Conservation (phyloP, 805 yeast species). For the Isabelozyma heimii region DNA sequence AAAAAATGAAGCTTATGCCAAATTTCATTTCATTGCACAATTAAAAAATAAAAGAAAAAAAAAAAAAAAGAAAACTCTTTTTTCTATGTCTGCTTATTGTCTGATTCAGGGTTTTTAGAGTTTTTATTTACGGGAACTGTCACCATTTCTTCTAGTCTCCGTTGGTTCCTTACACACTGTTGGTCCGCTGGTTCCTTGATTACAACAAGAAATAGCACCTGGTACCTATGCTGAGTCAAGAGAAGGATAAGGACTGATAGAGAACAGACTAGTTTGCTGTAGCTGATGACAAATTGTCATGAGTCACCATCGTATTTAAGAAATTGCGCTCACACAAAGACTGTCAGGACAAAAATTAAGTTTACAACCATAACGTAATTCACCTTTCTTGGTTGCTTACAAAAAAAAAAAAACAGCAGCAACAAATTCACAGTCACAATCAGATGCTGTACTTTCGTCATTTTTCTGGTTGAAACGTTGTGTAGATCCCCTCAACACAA, state of each 20-base stretch:
- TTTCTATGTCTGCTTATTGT: neutral
- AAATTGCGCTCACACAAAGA: neutral
- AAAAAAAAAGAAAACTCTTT: too few relatives aligned
- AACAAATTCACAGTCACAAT: too few relatives aligned
- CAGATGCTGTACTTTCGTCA: too few relatives aligned
- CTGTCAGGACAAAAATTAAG: neutral
- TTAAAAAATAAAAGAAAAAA: neutral
- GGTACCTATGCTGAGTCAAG: too few relatives aligned
- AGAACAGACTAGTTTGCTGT: too few relatives aligned
- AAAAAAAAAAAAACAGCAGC: too few relatives aligned
- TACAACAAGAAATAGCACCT: too few relatives aligned
- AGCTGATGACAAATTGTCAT: neutral
- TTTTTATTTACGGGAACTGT: neutral
- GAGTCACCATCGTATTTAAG: neutral
- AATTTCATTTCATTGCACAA: neutral
- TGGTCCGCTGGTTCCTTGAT: too few relatives aligned
- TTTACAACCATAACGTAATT: neutral
- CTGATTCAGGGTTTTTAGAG: neutral
- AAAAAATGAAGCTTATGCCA: neutral
- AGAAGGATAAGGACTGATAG: too few relatives aligned
- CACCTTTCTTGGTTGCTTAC: too few relatives aligned
- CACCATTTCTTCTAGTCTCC: neutral
- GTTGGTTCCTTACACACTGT: neutral
- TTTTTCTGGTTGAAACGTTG: too few relatives aligned
- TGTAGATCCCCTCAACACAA: too few relatives aligned